Evolutionary conservation across 768 basidiomycete genomes (phyloP).

Genomic region (Coprinellus aureogranulatus): DNA sequence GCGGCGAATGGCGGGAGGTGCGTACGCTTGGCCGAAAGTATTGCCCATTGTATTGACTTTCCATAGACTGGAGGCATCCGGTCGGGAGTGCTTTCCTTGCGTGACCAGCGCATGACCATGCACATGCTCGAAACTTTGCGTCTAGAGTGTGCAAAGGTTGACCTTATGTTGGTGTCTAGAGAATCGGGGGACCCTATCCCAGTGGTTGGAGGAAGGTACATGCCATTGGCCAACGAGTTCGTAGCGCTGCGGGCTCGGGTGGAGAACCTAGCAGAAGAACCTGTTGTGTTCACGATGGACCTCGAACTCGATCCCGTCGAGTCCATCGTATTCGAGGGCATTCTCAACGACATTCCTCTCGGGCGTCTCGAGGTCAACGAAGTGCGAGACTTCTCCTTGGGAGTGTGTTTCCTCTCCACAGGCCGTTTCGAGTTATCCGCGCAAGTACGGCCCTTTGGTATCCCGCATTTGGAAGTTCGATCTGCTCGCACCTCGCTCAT

Average conservation of each 20-base stretch:
- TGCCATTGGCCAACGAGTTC: slow-evolving; percentile 59
- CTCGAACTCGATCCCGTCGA: slow-evolving; percentile 57
- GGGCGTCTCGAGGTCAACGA: slow-evolving; percentile 61
- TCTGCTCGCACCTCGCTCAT: slow-evolving; percentile 40
- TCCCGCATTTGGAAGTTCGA: slow-evolving; percentile 24
- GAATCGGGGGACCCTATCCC: slow-evolving; percentile 26
- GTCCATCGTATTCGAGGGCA: slow-evolving; percentile 70
- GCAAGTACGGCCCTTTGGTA: slow-evolving; percentile 37
- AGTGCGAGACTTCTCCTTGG: slow-evolving; percentile 47
- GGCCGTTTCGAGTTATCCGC: slow-evolving; percentile 61
- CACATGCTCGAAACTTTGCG: slow-evolving; percentile 79
- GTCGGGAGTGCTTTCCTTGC: slow-evolving; percentile 71
- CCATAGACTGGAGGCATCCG: slow-evolving; percentile 77
- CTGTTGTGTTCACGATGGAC: slow-evolving; percentile 53
- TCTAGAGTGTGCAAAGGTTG: slow-evolving; percentile 61
- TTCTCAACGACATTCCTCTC: slow-evolving; percentile 56
- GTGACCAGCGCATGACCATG: slow-evolving; percentile 72
- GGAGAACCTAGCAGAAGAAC: slow-evolving; percentile 67
- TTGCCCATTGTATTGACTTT: background rate
- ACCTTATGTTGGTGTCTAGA: slow-evolving; percentile 44
- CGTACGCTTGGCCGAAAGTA: slow-evolving; percentile 20
- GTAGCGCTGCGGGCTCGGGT: slow-evolving; percentile 56
- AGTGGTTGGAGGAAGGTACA: slow-evolving; percentile 41
- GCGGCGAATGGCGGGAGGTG: slow-evolving; percentile 86
- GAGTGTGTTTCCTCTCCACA: slow-evolving; percentile 70